phyloP scores from a whole-genome alignment of 2,329 filamentous ascomycete genomes.

The Apiospora saccharicola region DNA sequence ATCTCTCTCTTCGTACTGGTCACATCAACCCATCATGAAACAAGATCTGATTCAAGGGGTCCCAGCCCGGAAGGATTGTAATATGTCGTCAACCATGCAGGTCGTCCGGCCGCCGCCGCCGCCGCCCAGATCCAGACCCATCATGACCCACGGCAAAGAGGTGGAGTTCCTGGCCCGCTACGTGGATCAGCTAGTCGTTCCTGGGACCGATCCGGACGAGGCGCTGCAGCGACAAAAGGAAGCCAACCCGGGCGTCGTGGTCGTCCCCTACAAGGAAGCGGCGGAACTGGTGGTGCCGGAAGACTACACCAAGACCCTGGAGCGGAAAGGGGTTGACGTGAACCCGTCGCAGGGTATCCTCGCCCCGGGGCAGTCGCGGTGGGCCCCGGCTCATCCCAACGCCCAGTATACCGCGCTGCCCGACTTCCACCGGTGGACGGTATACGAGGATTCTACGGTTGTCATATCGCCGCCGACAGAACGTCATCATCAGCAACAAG shows the following conservation, averaged over 20 bases:
- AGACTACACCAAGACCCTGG: neutral
- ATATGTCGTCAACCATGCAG: neutral
- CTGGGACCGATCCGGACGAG: neutral
- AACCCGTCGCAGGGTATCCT: neutral
- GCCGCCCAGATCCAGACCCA: neutral
- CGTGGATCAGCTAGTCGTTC: neutral
- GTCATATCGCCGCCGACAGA: neutral
- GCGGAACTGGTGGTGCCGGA: too few species aligned
- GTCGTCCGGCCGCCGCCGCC: too few species aligned
- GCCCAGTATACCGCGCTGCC: neutral
- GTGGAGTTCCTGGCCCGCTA: neutral
- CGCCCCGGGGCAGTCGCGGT: neutral
- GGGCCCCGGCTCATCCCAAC: neutral
- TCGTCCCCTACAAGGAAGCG: neutral
- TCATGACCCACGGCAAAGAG: slow-evolving; percentile 6
- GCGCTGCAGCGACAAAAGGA: neutral
- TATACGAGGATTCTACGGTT: neutral
- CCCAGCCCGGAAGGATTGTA: neutral
- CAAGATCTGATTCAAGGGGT: too few species aligned
- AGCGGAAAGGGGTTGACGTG: neutral
- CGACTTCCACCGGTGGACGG: neutral
- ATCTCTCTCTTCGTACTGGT: too few species aligned
- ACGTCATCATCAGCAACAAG: neutral
- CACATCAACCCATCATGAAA: too few species aligned
- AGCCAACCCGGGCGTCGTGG: neutral